Conservation (phyloP, 2,329 filamentous ascomycete genomes). For the Aureobasidium melanogenum region DNA sequence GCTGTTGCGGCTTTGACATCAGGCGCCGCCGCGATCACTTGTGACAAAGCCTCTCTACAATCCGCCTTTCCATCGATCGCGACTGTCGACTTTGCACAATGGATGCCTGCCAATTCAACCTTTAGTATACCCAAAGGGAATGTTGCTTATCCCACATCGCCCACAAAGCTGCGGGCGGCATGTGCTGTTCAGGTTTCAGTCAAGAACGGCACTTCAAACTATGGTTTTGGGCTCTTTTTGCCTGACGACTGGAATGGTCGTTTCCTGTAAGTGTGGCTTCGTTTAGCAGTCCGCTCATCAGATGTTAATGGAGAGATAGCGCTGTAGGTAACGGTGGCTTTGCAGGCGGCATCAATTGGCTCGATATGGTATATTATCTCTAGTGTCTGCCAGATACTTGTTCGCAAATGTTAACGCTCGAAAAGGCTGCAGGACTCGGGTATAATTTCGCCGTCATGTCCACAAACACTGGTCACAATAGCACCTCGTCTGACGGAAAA, state of each 20-base stretch:
- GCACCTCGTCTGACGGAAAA: slow-evolving; percentile 23
- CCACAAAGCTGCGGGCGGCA: slow-evolving; percentile 24
- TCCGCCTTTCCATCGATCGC: slow-evolving; percentile 27
- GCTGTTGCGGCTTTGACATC: not conserved
- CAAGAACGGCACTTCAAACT: slow-evolving; percentile 21
- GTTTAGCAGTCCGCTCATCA: no score
- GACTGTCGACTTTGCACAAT: slow-evolving; percentile 28
- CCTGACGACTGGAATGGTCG: slow-evolving; percentile 25
- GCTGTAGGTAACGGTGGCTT: slow-evolving; percentile 40
- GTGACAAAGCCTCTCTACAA: slow-evolving; percentile 27
- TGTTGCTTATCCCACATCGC: slow-evolving; percentile 33
- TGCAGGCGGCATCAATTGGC: slow-evolving; percentile 39
- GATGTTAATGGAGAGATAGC: not conserved
- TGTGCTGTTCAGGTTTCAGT: slow-evolving; percentile 26
- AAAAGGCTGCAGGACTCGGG: slow-evolving; percentile 20
- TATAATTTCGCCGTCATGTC: slow-evolving; percentile 38
- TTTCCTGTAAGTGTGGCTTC: slow-evolving; percentile 17
- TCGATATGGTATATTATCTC: slow-evolving; percentile 34
- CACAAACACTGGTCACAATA: slow-evolving; percentile 39
- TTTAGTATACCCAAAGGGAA: slow-evolving; percentile 30
- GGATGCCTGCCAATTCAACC: slow-evolving; percentile 27
- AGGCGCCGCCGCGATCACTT: slow-evolving; percentile 16
- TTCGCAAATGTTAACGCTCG: not conserved
- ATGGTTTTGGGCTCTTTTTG: slow-evolving; percentile 26
- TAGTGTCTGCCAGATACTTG: no score